Evolutionary conservation across 2,329 filamentous ascomycete genomes (phyloP).

Genomic region (Knufia petricola): DNA sequence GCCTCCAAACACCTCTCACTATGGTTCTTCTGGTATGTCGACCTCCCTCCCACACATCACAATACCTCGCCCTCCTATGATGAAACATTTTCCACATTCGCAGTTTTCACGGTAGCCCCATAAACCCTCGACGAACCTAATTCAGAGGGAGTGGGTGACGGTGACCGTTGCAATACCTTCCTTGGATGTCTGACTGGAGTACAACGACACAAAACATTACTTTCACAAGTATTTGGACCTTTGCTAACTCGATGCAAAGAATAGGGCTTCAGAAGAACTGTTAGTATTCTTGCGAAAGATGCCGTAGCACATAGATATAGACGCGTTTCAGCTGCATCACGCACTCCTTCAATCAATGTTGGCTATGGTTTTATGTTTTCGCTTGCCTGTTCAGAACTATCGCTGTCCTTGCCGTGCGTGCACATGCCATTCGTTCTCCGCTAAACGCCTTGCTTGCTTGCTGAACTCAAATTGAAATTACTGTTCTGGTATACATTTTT

Average conservation of each 20-base stretch:
- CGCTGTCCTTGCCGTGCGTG: too few relatives aligned
- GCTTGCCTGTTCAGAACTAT: too few relatives aligned
- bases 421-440: too few relatives aligned
- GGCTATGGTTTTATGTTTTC: too few relatives aligned
- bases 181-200: conserved; percentile 43
- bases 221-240: not conserved
- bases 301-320: too few relatives aligned
- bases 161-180: conserved; percentile 40
- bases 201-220: conserved; percentile 2
- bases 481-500: too few relatives aligned
- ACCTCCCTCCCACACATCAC: not conserved
- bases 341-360: too few relatives aligned
- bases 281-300: too few relatives aligned
- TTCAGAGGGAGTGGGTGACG: conserved; percentile 33
- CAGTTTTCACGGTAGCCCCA: conserved; percentile 51
- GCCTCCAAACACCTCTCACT: not conserved
- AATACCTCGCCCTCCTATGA: conserved; percentile 30
- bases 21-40: conserved; percentile 5
- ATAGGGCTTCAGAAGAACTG: too few relatives aligned
- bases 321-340: too few relatives aligned
- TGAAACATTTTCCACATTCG: conserved; percentile 50
- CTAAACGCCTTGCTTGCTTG: too few relatives aligned
- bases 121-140: conserved; percentile 36
- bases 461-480: too few relatives aligned
- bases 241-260: not conserved